Percentiles rank a stretch among this genome's conserved stretches.
Conservation (phyloP, 495 filamentous ascomycete genomes). For the Xylaria scruposa region DNA sequence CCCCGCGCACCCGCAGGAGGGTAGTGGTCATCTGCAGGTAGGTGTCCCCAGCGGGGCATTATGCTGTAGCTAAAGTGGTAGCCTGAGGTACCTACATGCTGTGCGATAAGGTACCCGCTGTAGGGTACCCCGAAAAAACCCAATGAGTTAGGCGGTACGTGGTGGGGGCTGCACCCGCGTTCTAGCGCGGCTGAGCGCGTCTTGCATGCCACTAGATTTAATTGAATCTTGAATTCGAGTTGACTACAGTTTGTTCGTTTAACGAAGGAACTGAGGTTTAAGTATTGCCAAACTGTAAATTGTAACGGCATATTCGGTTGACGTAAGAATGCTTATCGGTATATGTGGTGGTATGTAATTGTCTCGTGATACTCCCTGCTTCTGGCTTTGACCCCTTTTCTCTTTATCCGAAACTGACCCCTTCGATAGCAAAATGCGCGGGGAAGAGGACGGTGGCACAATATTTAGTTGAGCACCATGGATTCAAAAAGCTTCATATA, state of each 20-base stretch:
- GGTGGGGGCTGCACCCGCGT: not conserved
- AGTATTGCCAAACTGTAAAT: not conserved
- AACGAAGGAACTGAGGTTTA: not conserved
- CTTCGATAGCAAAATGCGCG: constrained; percentile 76
- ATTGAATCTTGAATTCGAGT: too few relatives aligned
- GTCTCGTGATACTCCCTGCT: constrained; percentile 2
- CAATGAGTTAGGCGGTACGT: not conserved
- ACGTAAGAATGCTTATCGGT: constrained; percentile 80
- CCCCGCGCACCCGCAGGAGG: constrained; percentile 8
- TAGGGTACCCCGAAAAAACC: constrained; percentile 1
- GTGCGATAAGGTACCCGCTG: constrained; percentile 10
- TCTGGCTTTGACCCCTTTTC: constrained; percentile 28
- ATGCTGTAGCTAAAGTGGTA: constrained; percentile 13
- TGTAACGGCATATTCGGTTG: not conserved
- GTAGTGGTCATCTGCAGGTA: constrained; percentile 3
- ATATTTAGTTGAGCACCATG: constrained; percentile 78
- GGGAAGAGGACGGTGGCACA: constrained; percentile 87
- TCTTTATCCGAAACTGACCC: constrained; percentile 29
- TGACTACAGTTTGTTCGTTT: too few relatives aligned
- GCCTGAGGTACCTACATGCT: not conserved
- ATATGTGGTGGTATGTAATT: constrained; percentile 78
- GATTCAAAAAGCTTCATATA: constrained; percentile 68
- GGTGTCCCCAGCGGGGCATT: not conserved
- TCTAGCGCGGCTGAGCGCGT: not conserved
- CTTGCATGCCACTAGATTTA: not conserved